Conservation (phyloP, 352 stramenopile species). For the Phytophthora colocasiae region DNA sequence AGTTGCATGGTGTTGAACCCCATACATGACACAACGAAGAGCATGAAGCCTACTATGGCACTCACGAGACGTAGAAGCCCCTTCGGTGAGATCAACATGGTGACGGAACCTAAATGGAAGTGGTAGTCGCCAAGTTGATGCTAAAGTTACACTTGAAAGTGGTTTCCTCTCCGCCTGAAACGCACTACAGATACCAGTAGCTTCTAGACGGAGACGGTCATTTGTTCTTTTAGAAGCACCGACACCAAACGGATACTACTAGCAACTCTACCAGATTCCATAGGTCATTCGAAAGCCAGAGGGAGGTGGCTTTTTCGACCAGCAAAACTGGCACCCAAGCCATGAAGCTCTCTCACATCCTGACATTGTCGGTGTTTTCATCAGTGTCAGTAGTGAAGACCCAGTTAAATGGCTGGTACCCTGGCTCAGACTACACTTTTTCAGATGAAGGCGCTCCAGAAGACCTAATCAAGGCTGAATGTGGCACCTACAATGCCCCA, state of each 20-base stretch:
- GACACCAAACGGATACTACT: too few species aligned
- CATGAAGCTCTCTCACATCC: slow-evolving; percentile 11
- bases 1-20: slow-evolving; percentile 59
- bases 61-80: slow-evolving; percentile 49
- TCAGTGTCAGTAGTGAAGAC: neutral
- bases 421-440: slow-evolving; percentile 32
- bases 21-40: slow-evolving; percentile 55
- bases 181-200: too few species aligned
- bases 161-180: too few species aligned
- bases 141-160: too few species aligned
- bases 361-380: neutral
- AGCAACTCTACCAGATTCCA: neutral
- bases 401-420: slow-evolving; percentile 34
- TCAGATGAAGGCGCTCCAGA: slow-evolving; percentile 20
- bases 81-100: slow-evolving; percentile 31
- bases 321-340: neutral
- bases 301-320: slow-evolving; percentile 4
- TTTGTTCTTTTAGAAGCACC: too few species aligned
- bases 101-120: too few species aligned
- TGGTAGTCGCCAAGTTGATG: too few species aligned
- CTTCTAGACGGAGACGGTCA: too few species aligned
- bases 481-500: slow-evolving; percentile 41
- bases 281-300: slow-evolving; percentile 1
- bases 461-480: slow-evolving; percentile 24
- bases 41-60: slow-evolving; percentile 35